Conservation (phyloP, 2,329 filamentous ascomycete species). For the Daldinia sp. region DNA sequence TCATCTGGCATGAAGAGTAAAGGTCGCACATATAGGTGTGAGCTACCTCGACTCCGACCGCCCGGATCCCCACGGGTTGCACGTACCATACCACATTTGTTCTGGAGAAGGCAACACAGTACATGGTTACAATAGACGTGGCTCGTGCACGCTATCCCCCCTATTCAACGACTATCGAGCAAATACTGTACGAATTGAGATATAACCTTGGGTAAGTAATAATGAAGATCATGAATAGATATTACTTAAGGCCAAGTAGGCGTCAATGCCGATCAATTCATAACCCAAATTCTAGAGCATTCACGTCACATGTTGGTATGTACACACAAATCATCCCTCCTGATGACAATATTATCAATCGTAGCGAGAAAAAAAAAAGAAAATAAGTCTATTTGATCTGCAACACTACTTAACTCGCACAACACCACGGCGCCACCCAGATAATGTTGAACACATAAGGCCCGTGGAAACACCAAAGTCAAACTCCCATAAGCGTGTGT, state of each 20-base stretch:
- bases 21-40: neutral
- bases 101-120: neutral
- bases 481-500: neutral
- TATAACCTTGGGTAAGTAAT: neutral
- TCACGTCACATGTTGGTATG: neutral
- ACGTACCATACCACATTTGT: neutral
- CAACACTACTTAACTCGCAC: neutral
- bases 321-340: neutral
- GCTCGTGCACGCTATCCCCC: neutral
- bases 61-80: neutral
- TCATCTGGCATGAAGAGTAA: neutral
- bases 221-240: neutral
- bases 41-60: neutral
- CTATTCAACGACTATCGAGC: neutral
- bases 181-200: neutral
- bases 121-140: neutral
- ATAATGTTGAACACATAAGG: neutral
- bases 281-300: neutral
- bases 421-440: neutral
- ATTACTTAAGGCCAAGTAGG: neutral
- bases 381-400: neutral
- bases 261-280: neutral
- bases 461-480: neutral
- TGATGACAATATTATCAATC: neutral
- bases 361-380: neutral